These are phyloP conservation scores for Clonostachys chloroleuca DNA, from an alignment of 2,329 filamentous ascomycete genomes.

Conservation along the genomic window DNA sequence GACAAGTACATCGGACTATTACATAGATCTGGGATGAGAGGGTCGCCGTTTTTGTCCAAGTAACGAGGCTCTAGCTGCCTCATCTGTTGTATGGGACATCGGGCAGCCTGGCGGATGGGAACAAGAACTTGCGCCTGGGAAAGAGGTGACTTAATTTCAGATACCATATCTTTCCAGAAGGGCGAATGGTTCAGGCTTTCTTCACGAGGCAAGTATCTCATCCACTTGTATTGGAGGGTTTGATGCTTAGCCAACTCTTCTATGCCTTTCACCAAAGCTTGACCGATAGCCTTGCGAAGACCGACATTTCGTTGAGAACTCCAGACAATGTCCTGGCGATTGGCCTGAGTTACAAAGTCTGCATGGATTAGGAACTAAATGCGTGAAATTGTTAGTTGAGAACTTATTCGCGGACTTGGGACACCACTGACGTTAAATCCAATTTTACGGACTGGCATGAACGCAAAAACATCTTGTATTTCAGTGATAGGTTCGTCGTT, in stretches of 20 bases:
- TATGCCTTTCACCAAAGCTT: conserved; percentile 30
- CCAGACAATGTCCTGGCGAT: conserved; percentile 31
- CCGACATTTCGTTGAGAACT: conserved; percentile 29
- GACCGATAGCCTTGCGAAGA: conserved; percentile 26
- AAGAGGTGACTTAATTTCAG: neutral
- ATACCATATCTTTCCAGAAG: neutral
- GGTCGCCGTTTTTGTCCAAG: neutral
- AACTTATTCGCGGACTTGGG: neutral
- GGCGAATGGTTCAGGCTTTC: neutral
- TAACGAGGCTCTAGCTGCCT: neutral
- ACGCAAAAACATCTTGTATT: conserved; percentile 36
- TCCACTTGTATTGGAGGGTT: conserved; percentile 35
- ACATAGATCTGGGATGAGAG: neutral
- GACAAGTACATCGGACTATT: neutral
- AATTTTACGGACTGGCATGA: conserved; percentile 34
- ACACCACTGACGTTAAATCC: conserved; percentile 31
- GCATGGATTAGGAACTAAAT: conserved; percentile 40
- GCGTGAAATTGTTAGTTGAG: neutral
- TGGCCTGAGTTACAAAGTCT: conserved; percentile 42
- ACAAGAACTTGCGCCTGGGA: neutral
- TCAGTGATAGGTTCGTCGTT: conserved; percentile 23
- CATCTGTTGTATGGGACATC: neutral
- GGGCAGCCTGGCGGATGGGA: neutral
- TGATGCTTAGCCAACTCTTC: conserved; percentile 28
- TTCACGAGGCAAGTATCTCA: conserved; percentile 33